These are phyloP conservation scores for Filobasidium wieringae DNA, from an alignment of 768 basidiomycete species.

Conservation along the genomic window DNA sequence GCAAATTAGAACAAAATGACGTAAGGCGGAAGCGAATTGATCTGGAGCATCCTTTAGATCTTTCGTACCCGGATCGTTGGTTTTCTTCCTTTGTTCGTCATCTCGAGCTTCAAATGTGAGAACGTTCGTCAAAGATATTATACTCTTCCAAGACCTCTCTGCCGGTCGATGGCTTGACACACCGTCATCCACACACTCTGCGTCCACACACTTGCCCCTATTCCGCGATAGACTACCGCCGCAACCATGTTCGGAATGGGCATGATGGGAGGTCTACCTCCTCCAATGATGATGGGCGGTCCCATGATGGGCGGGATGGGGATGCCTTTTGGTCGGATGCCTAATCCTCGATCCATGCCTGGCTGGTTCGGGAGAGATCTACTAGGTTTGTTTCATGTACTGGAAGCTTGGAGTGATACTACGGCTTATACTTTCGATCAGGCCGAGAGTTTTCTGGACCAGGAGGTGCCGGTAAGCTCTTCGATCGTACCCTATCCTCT, in stretches of 20 bases:
- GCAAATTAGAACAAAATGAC: too few relatives aligned
- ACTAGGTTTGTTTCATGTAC: not conserved
- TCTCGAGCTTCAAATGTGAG: too few relatives aligned
- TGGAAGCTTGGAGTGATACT: not conserved
- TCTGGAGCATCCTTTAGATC: too few relatives aligned
- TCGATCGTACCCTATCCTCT: not conserved
- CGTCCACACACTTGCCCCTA: too few relatives aligned
- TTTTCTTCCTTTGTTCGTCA: too few relatives aligned
- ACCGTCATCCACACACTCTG: too few relatives aligned
- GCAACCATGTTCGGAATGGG: not conserved
- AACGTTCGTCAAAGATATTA: too few relatives aligned
- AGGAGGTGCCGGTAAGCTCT: slow-evolving; percentile 3
- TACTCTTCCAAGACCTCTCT: too few relatives aligned
- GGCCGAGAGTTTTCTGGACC: slow-evolving; percentile 9
- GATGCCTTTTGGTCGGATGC: not conserved
- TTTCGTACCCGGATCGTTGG: too few relatives aligned
- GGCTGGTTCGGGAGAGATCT: slow-evolving; percentile 9
- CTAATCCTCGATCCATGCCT: slow-evolving; percentile 5
- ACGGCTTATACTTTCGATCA: not conserved
- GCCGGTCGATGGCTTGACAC: too few relatives aligned
- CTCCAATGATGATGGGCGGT: slow-evolving; percentile 3
- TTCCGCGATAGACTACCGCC: too few relatives aligned
- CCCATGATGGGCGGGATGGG: not conserved
- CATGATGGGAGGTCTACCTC: not conserved
- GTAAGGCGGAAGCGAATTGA: too few relatives aligned